phyloP scores from a whole-genome alignment of 108 stramenopile species.

The Mediolabrus comicus region DNA sequence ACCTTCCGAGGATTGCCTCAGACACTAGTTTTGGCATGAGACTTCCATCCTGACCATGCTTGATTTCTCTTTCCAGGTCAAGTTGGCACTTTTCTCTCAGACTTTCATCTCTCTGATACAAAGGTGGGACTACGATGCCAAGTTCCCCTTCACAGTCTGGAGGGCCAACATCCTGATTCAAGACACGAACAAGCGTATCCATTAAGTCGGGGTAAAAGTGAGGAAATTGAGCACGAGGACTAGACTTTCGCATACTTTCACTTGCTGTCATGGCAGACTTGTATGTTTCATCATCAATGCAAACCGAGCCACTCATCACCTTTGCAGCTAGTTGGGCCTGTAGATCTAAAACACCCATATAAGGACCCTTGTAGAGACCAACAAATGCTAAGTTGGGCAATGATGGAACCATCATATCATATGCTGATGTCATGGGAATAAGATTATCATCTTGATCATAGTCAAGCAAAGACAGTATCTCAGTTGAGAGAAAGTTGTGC shows the following conservation, averaged over 20 bases:
- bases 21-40: conserved; percentile 49
- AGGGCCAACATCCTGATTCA: conserved; percentile 11
- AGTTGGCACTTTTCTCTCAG: conserved; percentile 19
- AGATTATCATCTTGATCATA: conserved; percentile 53
- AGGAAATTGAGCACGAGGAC: conserved; percentile 66
- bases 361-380: conserved; percentile 74
- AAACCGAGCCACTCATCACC: conserved; percentile 37
- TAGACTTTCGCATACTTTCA: conserved; percentile 42
- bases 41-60: conserved; percentile 45
- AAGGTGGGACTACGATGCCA: conserved; percentile 52
- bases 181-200: conserved; percentile 50
- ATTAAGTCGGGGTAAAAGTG: conserved; percentile 57
- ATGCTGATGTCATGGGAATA: conserved; percentile 50
- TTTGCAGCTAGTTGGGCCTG: conserved; percentile 60
- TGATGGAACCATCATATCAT: conserved; percentile 59
- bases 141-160: conserved; percentile 24
- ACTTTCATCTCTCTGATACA: conserved; percentile 53
- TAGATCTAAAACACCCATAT: conserved; percentile 68
- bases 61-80: conserved; percentile 31
- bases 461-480: conserved; percentile 48
- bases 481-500: conserved; percentile 31
- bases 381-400: conserved; percentile 61
- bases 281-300: conserved; percentile 12
- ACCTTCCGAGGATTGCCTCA: conserved; percentile 57
- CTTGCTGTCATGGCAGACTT: conserved; percentile 38